These are phyloP conservation scores for Pleurotus pulmonarius DNA, from an alignment of 768 basidiomycete genomes.

Conservation along the genomic window DNA sequence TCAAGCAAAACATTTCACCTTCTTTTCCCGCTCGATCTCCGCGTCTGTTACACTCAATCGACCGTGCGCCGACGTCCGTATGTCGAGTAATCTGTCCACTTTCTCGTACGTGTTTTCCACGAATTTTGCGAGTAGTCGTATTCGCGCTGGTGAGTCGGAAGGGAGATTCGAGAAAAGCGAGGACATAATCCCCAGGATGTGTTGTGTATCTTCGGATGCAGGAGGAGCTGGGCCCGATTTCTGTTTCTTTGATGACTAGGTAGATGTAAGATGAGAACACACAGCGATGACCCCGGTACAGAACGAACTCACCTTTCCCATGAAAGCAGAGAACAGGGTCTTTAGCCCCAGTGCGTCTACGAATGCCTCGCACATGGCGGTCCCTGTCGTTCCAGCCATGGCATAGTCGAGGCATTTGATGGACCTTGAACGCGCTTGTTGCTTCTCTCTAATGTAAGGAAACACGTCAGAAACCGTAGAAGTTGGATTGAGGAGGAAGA, in stretches of 20 bases:
- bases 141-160: constrained; percentile 76
- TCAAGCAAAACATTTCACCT: constrained; percentile 35
- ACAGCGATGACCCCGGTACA: neutral
- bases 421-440: constrained; percentile 72
- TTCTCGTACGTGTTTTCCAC: constrained; percentile 93
- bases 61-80: constrained; percentile 65
- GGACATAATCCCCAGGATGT: constrained; percentile 83
- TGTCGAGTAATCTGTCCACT: constrained; percentile 87
- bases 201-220: constrained; percentile 79
- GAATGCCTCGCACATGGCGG: constrained; percentile 75
- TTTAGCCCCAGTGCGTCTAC: constrained; percentile 87
- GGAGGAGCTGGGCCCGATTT: constrained; percentile 43
- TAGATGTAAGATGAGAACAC: neutral
- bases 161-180: constrained; percentile 85
- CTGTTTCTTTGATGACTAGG: constrained; percentile 59
- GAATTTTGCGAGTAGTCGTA: constrained; percentile 88
- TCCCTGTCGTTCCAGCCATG: constrained; percentile 72
- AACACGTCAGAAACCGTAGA: neutral
- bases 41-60: constrained; percentile 59
- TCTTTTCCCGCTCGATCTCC: constrained; percentile 67
- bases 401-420: constrained; percentile 93
- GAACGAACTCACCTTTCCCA: constrained; percentile 74
- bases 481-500: neutral
- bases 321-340: constrained; percentile 84
- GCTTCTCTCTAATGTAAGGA: constrained; percentile 60